A percentile compares a stretch with the other conserved stretches of the same genome.
These are phyloP conservation scores for Cynanchum wilfordii DNA, from an alignment of 257 asterid species.

Conservation along the genomic window DNA sequence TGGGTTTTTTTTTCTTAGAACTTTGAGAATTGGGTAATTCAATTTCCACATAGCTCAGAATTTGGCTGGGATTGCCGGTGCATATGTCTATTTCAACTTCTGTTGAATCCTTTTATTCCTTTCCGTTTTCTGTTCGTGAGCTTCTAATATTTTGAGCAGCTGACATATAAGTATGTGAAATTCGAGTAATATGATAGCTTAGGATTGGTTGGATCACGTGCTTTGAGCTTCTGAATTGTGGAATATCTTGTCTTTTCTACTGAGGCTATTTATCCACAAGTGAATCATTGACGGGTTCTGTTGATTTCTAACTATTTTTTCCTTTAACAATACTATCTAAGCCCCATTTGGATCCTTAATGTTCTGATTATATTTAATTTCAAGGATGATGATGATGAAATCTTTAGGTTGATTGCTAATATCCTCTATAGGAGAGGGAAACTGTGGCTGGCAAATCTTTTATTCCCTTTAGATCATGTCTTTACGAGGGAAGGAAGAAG, in stretches of 20 bases:
- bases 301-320: background rate
- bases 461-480: background rate
- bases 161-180: background rate
- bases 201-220: background rate
- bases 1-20: background rate
- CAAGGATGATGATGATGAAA: background rate
- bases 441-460: background rate
- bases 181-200: background rate
- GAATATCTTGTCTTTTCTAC: background rate
- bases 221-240: background rate
- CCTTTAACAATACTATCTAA: background rate
- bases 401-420: background rate
- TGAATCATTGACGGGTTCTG: background rate
- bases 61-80: background rate
- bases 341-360: background rate
- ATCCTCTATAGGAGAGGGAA: background rate
- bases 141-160: background rate
- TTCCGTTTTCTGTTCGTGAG: background rate
- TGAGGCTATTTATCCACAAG: background rate
- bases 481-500: background rate
- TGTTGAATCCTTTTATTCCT: background rate
- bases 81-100: background rate
- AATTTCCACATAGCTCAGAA: slow-evolving; percentile 1
- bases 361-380: background rate
- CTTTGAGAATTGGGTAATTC: slow-evolving; percentile 4